These are phyloP conservation scores for Adansonia madagascariensis DNA, from an alignment of 441 rosid species.

Conservation along the genomic window DNA sequence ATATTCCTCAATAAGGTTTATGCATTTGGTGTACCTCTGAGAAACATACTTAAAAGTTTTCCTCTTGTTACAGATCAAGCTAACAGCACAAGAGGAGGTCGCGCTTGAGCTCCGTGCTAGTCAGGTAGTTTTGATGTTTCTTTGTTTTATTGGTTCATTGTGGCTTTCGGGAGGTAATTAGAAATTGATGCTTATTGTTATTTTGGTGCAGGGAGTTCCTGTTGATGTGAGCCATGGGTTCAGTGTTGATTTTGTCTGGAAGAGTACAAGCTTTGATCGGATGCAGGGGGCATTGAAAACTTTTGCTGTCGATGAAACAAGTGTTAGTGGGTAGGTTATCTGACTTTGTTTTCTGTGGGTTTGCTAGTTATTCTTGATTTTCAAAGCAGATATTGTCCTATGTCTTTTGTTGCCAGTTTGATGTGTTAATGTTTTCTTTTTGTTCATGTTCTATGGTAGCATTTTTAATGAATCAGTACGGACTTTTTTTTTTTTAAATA, in stretches of 20 bases:
- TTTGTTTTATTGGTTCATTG: constrained; percentile 9
- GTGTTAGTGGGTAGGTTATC: constrained; percentile 93
- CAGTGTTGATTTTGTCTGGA: constrained; percentile 99
- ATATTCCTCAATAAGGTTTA: constrained; percentile 2
- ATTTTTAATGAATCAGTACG: not conserved
- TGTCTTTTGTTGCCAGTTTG: not conserved
- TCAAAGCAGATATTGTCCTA: not conserved
- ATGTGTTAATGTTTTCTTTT: not conserved
- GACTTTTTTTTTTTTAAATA: too few relatives aligned
- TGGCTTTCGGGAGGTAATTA: constrained; percentile 1
- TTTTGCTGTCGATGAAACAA: constrained; percentile 97
- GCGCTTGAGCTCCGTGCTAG: constrained; percentile 96
- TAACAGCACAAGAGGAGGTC: constrained; percentile 97
- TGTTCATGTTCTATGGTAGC: not conserved
- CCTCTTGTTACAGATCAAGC: constrained; percentile 66
- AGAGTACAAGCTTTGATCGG: constrained; percentile 97
- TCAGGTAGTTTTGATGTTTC: constrained; percentile 58
- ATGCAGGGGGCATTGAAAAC: constrained; percentile 99
- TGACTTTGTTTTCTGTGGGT: constrained; percentile 23
- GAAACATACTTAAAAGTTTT: not conserved
- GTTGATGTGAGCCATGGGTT: constrained; percentile 88
- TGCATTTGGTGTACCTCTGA: not conserved
- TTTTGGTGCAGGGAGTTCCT: constrained; percentile 77
- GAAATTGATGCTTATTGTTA: constrained; percentile 22
- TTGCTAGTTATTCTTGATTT: not conserved